Evolutionary conservation across 495 filamentous ascomycete species (phyloP).

Genomic region (Penicillium malachiteum): DNA sequence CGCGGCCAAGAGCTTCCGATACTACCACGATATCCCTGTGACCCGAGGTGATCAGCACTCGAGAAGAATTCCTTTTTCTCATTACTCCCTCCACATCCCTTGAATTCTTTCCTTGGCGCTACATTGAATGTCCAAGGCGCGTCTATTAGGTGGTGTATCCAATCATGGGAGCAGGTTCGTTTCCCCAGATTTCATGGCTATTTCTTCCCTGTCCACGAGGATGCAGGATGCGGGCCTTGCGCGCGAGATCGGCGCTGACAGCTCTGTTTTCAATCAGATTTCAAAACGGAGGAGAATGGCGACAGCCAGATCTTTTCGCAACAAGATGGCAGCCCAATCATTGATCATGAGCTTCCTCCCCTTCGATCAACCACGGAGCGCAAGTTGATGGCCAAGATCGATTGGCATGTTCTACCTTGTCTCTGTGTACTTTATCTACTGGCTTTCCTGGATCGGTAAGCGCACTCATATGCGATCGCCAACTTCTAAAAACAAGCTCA

Average conservation of each 20-base stretch:
- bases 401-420: conserved; percentile 77
- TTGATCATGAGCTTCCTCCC: conserved; percentile 27
- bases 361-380: conserved; percentile 62
- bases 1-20: background rate
- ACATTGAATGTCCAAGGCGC: background rate
- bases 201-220: background rate
- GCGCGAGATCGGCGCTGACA: conserved; percentile 12
- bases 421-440: conserved; percentile 80
- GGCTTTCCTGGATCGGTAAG: conserved; percentile 81
- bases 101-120: background rate
- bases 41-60: background rate
- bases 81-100: background rate
- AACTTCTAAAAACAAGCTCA: background rate
- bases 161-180: conserved; percentile 24
- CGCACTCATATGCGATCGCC: background rate
- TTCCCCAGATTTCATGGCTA: background rate
- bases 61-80: background rate
- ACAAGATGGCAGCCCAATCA: conserved; percentile 1
- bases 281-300: conserved; percentile 25
- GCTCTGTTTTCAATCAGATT: conserved; percentile 15
- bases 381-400: conserved; percentile 72
- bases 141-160: background rate
- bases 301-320: conserved; percentile 22
- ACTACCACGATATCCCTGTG: background rate
- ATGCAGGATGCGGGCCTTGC: background rate